Evolutionary conservation across 768 basidiomycete genomes (phyloP).

Genomic region (Amanita muscaria): DNA sequence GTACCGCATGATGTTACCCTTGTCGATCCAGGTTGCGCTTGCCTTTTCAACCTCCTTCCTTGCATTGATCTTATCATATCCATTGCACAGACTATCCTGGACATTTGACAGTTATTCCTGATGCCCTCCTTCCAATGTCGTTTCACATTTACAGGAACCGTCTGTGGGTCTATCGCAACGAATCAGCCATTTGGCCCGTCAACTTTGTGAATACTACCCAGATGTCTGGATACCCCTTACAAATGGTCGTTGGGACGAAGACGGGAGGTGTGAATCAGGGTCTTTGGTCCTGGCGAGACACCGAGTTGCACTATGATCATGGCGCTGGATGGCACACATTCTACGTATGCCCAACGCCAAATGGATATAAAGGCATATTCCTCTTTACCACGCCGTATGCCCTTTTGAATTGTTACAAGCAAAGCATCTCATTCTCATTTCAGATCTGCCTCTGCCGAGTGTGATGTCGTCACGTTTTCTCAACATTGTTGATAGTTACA

Average conservation of each 20-base stretch:
- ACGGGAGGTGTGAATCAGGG: conserved; percentile 32
- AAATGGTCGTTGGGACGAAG: conserved; percentile 35
- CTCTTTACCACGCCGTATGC: conserved; percentile 40
- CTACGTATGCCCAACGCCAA: conserved; percentile 29
- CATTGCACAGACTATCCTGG: conserved; percentile 32
- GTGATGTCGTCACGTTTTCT: conserved; percentile 29
- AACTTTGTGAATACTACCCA: conserved; percentile 44
- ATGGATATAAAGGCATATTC: conserved; percentile 36
- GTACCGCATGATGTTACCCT: neutral
- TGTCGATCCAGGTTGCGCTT: conserved; percentile 22
- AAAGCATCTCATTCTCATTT: neutral
- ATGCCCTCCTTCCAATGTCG: conserved; percentile 29
- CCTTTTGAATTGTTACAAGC: no score
- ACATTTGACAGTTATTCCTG: conserved; percentile 35
- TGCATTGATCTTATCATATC: conserved; percentile 4
- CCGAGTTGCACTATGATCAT: conserved; percentile 43
- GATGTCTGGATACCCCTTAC: conserved; percentile 35
- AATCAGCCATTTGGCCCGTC: conserved; percentile 44
- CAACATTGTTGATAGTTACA: neutral
- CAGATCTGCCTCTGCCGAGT: conserved; percentile 28
- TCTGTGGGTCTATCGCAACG: conserved; percentile 48
- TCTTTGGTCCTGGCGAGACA: conserved; percentile 47
- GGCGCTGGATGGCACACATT: conserved; percentile 35
- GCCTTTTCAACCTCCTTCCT: neutral
- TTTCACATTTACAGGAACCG: conserved; percentile 47